A percentile compares a stretch with the other conserved stretches of the same genome.
These are phyloP conservation scores for Naganishia randhawae DNA, from an alignment of 768 basidiomycete species.

Conservation along the genomic window DNA sequence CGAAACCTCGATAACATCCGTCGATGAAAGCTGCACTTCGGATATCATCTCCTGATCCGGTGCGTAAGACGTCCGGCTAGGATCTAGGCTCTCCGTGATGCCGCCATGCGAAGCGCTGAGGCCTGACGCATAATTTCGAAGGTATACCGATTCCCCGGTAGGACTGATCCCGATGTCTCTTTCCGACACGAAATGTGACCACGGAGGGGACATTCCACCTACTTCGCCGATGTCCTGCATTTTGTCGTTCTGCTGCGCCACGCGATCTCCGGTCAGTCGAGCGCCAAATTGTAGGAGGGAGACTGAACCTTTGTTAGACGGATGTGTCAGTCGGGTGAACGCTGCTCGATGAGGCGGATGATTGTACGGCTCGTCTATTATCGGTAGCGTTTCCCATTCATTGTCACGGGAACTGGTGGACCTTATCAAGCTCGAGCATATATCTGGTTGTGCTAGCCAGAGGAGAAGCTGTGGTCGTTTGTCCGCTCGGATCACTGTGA, in stretches of 20 bases:
- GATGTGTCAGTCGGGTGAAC: slow-evolving; percentile 6
- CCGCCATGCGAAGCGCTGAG: background rate
- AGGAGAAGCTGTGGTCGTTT: background rate
- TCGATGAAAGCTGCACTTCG: background rate
- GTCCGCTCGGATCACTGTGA: background rate
- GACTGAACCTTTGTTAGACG: slow-evolving; percentile 9
- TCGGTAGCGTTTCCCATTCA: slow-evolving; percentile 2
- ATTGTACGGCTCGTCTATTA: background rate
- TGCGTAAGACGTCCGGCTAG: background rate
- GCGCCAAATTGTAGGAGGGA: slow-evolving; percentile 17
- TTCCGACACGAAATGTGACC: slow-evolving; percentile 19
- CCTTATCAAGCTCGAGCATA: background rate
- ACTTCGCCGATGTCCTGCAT: no score
- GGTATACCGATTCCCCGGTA: slow-evolving; percentile 18
- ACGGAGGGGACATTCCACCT: background rate
- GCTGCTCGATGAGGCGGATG: background rate
- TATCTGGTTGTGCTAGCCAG: background rate
- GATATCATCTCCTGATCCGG: background rate
- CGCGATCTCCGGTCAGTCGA: slow-evolving; percentile 18
- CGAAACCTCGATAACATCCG: no score
- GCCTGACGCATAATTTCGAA: slow-evolving; percentile 1
- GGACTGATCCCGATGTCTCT: slow-evolving; percentile 7
- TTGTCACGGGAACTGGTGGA: background rate
- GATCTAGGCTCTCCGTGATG: background rate
- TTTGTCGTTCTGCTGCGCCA: background rate